A percentile compares a stretch with the other conserved stretches of the same genome.
These are phyloP conservation scores for Parasitella parasitica DNA, from an alignment of 371 early-diverging fungal genomes.

Conservation along the genomic window DNA sequence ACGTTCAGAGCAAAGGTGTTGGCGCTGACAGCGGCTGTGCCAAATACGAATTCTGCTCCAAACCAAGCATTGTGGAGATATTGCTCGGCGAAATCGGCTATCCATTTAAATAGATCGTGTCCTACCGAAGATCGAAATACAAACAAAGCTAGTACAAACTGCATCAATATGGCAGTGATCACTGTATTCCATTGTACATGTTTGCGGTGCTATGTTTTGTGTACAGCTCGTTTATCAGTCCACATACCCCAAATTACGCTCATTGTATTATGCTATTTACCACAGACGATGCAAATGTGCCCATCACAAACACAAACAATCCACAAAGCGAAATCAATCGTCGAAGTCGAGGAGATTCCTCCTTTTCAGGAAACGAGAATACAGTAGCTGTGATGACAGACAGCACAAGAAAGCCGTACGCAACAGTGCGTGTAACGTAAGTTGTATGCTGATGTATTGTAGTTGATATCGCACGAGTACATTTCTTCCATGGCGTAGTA, in stretches of 20 bases:
- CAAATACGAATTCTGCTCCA: slow-evolving; percentile 73
- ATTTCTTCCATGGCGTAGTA: slow-evolving; percentile 12
- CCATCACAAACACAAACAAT: slow-evolving; percentile 53
- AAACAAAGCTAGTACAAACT: slow-evolving; percentile 77
- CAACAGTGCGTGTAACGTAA: not conserved
- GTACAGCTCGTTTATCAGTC: too few relatives aligned
- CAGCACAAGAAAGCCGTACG: slow-evolving; percentile 20
- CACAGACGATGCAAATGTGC: slow-evolving; percentile 55
- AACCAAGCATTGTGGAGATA: slow-evolving; percentile 62
- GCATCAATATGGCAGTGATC: slow-evolving; percentile 66
- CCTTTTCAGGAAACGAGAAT: slow-evolving; percentile 49
- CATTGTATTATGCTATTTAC: slow-evolving; percentile 19
- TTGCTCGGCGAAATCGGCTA: slow-evolving; percentile 56
- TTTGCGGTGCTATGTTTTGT: slow-evolving; percentile 46
- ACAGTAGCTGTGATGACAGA: slow-evolving; percentile 53
- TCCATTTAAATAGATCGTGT: slow-evolving; percentile 68
- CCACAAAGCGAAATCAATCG: slow-evolving; percentile 75
- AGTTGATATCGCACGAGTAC: not conserved
- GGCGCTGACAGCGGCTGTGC: slow-evolving; percentile 34
- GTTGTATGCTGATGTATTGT: not conserved
- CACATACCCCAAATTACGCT: not conserved
- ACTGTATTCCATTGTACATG: slow-evolving; percentile 75
- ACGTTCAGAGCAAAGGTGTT: slow-evolving; percentile 63
- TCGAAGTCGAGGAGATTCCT: slow-evolving; percentile 54
- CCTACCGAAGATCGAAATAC: slow-evolving; percentile 74